phyloP scores from a whole-genome alignment of 768 basidiomycete species.

The Hericium alpestre region DNA sequence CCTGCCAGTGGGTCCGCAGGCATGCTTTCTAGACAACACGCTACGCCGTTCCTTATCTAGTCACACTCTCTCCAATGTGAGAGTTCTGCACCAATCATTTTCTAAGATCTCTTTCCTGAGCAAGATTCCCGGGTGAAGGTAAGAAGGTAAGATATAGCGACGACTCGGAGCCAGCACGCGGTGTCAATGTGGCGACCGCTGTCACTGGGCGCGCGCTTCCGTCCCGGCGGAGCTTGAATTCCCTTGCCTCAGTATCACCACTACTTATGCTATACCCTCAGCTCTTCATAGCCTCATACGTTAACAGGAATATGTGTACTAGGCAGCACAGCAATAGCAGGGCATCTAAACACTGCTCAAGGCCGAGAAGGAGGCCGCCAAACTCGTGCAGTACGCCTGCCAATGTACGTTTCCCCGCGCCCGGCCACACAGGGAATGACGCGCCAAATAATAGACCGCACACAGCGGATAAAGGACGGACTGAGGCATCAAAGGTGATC shows the following conservation, averaged over 20 bases:
- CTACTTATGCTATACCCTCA: conserved; percentile 11
- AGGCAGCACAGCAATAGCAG: conserved; percentile 84
- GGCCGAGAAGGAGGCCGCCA: conserved; percentile 97
- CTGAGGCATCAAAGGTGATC: conserved; percentile 88
- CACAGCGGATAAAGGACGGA: conserved; percentile 90
- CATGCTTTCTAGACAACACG: too few species aligned
- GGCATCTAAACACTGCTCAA: conserved; percentile 96
- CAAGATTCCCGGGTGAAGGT: too few species aligned
- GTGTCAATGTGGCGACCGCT: too few species aligned
- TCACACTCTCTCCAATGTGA: too few species aligned
- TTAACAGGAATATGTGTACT: neutral
- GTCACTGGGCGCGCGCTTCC: neutral
- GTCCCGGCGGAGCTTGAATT: conserved; percentile 20
- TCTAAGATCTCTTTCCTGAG: too few species aligned
- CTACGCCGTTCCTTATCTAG: too few species aligned
- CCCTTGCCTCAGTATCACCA: conserved; percentile 1
- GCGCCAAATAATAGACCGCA: conserved; percentile 58
- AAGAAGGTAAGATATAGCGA: too few species aligned
- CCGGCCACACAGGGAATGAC: neutral
- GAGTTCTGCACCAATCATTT: too few species aligned
- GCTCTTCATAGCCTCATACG: neutral
- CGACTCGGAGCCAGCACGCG: too few species aligned
- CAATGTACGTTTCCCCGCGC: conserved; percentile 53
- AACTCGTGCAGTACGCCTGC: conserved; percentile 91
- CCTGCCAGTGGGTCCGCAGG: too few species aligned